Evolutionary conservation across 2,329 filamentous ascomycete genomes (phyloP), one percentile per base, ranked within the genome.

Genomic region (Aspergillus aculeatinus): DNA sequence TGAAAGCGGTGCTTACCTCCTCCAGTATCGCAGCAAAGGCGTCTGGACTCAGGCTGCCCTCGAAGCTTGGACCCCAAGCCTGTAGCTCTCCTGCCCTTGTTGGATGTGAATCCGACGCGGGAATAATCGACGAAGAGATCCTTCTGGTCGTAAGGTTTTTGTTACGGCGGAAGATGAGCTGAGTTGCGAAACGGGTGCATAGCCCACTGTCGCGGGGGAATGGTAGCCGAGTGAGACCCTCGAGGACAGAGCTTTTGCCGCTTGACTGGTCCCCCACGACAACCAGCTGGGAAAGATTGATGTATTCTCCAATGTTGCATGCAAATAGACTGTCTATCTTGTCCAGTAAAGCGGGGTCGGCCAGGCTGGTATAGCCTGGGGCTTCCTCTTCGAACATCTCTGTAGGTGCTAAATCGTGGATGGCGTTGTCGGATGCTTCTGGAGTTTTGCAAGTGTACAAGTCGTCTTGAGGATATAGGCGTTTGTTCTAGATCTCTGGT

Each of bases 151-250:
- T n/a, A 12, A 52, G 35, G 1, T 42, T 55, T 16, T 60, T 10
- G 10, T 66, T 63, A 39, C 76, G 72, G 0, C 77, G 77, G 27
- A 80, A 74, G 12, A 74, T 78, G 49, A 83, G 82, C 59, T 82
- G 76, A 0, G 80, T 82, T 0, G 80, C 78, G 65, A 79, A 81
- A 2, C 77, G 66, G 2, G 79, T 81, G 51, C 79, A 81, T 3
- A 79, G 64, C 0, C 73, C 74, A 39, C 65, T 68, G 25, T 71
- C 77, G 73, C 63, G 70, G 47, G 35, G 70, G 70, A 21, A 73
- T 72, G 23, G 76, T 70, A 25, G 65, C 64, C 25, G 62, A 25
- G 56, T 75, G 66, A 75, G 59, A 1, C 68, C 72, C 56, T 73
- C 72, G 4, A 76, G 61, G 1, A 75, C 66, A 5, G 70, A 72